phyloP scores from a whole-genome alignment of 768 basidiomycete genomes.

The Jaapia argillacea region DNA sequence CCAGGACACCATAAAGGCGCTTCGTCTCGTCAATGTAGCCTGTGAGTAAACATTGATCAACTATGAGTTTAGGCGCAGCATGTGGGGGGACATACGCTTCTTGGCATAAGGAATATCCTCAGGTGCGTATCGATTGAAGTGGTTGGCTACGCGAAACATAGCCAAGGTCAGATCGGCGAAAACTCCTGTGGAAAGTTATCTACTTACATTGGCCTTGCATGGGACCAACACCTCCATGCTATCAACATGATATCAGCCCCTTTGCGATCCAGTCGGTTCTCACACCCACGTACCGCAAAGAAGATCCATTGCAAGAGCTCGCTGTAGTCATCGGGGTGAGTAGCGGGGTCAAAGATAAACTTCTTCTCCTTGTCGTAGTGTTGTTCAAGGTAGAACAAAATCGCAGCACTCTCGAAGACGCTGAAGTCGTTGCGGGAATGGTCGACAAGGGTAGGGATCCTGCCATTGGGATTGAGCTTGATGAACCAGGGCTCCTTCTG shows the following conservation, averaged over 20 bases:
- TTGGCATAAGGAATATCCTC: conserved; percentile 63
- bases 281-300: conserved; percentile 45
- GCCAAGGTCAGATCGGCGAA: background rate
- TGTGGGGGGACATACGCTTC: conserved; percentile 33
- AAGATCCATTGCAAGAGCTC: conserved; percentile 83
- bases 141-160: conserved; percentile 39
- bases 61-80: background rate
- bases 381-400: conserved; percentile 73
- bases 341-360: conserved; percentile 51
- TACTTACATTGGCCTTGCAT: conserved; percentile 68
- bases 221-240: conserved; percentile 80
- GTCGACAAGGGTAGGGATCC: conserved; percentile 63
- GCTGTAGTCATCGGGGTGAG: conserved; percentile 49
- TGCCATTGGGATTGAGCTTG: conserved; percentile 60
- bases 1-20: conserved; percentile 75
- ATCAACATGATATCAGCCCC: conserved; percentile 3
- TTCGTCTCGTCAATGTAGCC: conserved; percentile 77
- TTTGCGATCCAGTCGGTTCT: background rate
- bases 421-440: conserved; percentile 47
- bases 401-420: conserved; percentile 75
- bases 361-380: conserved; percentile 71
- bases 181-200: conserved; percentile 5
- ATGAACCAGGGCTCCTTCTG: conserved; percentile 84
- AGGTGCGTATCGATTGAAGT: conserved; percentile 57
- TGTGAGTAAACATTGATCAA: conserved; percentile 19